Evolutionary conservation across 2,329 filamentous ascomycete genomes (phyloP).

Genomic region (Diaporthe capsici): DNA sequence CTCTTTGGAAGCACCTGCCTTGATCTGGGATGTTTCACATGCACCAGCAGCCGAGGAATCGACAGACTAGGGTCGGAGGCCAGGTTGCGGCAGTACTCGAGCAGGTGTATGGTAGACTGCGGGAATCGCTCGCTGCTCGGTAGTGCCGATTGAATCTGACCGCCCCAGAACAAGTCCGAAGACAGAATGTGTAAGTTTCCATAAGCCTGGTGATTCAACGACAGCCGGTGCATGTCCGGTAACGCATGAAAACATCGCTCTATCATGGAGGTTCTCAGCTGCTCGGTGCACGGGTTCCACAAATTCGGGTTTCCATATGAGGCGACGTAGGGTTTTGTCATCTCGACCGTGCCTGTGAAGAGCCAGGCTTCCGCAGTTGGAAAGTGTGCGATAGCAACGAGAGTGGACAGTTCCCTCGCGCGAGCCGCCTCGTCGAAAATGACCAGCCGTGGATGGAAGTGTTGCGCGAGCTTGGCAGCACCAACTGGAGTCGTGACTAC

Average conservation of each 20-base stretch:
- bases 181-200: neutral
- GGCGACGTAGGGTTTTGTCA: neutral
- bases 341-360: neutral
- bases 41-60: neutral
- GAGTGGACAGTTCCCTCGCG: neutral
- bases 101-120: neutral
- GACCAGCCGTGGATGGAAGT: neutral
- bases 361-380: neutral
- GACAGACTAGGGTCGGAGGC: neutral
- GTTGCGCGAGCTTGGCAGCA: neutral
- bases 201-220: neutral
- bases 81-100: neutral
- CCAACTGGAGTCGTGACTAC: neutral
- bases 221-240: neutral
- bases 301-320: neutral
- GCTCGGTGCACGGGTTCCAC: neutral
- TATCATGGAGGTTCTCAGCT: neutral
- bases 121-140: neutral
- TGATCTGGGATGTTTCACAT: neutral
- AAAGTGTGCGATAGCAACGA: neutral
- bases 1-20: neutral
- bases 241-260: neutral
- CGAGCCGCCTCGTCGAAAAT: neutral
- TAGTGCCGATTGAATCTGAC: neutral
- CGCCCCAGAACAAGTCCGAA: neutral